Base-by-base conservation (phyloP, 1,284 basidiomycete species). In the Phellopilus nigrolimitatus region DNA sequence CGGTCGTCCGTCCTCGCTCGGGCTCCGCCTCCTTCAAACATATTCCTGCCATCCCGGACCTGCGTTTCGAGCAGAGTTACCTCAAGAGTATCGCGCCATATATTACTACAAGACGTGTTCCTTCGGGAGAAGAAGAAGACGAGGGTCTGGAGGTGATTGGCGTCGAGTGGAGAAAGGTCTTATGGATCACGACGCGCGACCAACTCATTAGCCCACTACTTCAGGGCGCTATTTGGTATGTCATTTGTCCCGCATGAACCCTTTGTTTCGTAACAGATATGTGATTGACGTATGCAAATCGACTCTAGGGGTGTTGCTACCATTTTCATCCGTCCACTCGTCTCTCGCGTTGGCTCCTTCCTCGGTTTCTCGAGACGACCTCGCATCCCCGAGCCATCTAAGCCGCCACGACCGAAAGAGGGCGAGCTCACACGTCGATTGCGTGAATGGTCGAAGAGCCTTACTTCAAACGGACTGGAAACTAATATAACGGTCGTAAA, bases 51-150 rank as follows among this genome's bases (percentile, higher is more conserved):
- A 80, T 84, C 45, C 84, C 84, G 25, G 85, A 88, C 62, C 67
- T 88, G 39, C 82, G 85, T 15, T 87, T 85, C 67, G 86, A 88
- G 60, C 73, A 78, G 49, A 80, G 77, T 50, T 88, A 83, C 62
- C 58, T 86, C 53, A 73, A 73, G 55, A 81, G 79, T 57, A 71
- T 86, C 55, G 70, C 68, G 30, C 70, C 70, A n/a, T 80, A 75
- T 58, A 66, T 84, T 42, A 70, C 72, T 41, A 61, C 80, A 46
- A 66, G 64, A 50, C 63, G 60, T 17, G 49, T 56, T 3, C 12
- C 43, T 8, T 54, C 57, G 31, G 54, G 44, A 34, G 55, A 56
- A 30, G 59, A 57, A 34, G 56, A 60, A 6, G 49, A 60, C 27
- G 60, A 62, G 59, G 22, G 33, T 19, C 17, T 40, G 10, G 66